These are phyloP conservation scores for Colletotrichum melonis DNA, from an alignment of 2,329 filamentous ascomycete genomes.

Conservation along the genomic window DNA sequence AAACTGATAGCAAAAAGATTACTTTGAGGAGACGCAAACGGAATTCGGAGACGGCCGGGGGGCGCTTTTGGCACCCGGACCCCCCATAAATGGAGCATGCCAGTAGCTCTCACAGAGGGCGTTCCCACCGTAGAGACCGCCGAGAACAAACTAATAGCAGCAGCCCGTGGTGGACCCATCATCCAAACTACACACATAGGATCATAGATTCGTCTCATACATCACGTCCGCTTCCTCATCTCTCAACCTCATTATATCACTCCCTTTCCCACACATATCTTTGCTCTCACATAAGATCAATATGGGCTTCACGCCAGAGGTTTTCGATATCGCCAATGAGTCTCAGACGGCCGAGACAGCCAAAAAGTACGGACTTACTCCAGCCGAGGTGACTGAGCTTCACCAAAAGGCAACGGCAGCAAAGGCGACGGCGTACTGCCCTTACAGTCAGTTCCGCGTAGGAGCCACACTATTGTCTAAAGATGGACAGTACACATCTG, in stretches of 20 bases:
- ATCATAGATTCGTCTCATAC: slow-evolving; percentile 20
- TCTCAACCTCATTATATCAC: neutral
- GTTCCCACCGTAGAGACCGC: slow-evolving; percentile 5
- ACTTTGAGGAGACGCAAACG: slow-evolving; percentile 22
- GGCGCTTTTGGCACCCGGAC: slow-evolving; percentile 7
- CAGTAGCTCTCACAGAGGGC: slow-evolving; percentile 11
- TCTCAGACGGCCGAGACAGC: slow-evolving; percentile 44
- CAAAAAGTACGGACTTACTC: slow-evolving; percentile 62
- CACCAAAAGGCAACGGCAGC: slow-evolving; percentile 73
- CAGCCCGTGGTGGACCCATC: slow-evolving; percentile 1
- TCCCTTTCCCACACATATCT: neutral
- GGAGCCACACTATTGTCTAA: slow-evolving; percentile 79
- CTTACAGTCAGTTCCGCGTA: slow-evolving; percentile 92
- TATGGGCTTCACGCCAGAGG: slow-evolving; percentile 33
- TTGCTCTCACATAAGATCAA: neutral
- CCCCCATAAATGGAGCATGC: slow-evolving; percentile 24
- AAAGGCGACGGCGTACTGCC: slow-evolving; percentile 87
- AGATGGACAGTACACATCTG: slow-evolving; percentile 69
- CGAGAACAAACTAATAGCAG: neutral
- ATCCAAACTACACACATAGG: slow-evolving; percentile 2
- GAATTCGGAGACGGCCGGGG: slow-evolving; percentile 32
- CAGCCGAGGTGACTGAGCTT: slow-evolving; percentile 73
- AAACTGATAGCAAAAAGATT: slow-evolving; percentile 24
- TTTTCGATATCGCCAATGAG: slow-evolving; percentile 41
- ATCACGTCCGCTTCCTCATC: slow-evolving; percentile 5